phyloP scores from a whole-genome alignment of 192 early-diverging fungal genomes.

The Linnemannia exigua region DNA sequence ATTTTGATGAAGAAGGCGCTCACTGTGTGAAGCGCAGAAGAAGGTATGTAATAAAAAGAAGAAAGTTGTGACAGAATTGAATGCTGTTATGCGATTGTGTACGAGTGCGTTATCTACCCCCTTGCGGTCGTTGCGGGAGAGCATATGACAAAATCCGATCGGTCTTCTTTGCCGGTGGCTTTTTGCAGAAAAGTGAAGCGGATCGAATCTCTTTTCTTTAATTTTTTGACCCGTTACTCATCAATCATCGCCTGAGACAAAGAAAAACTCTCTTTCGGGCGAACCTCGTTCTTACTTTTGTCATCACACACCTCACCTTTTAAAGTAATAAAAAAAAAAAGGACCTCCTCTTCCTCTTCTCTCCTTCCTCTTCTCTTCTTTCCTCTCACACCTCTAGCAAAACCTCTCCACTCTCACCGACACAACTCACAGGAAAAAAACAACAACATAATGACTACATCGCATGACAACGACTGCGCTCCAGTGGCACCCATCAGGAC shows the following conservation, averaged over 20 bases:
- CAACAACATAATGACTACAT: not conserved
- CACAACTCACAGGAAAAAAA: not conserved
- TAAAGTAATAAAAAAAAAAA: not conserved
- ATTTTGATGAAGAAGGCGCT: not conserved
- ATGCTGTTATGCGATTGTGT: not conserved
- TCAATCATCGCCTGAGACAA: not conserved
- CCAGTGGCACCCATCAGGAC: constrained; percentile 3
- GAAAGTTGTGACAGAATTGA: not conserved
- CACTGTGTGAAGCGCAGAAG: not conserved
- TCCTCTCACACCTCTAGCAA: not conserved
- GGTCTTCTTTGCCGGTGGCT: not conserved
- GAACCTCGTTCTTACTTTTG: not conserved
- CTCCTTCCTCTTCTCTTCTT: not conserved
- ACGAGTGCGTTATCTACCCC: not conserved
- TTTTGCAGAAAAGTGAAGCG: not conserved
- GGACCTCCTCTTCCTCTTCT: not conserved
- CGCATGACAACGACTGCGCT: constrained; percentile 3
- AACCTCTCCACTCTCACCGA: not conserved
- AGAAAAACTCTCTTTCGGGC: not conserved
- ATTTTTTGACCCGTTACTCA: not conserved
- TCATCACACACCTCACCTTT: not conserved
- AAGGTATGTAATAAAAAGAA: not conserved
- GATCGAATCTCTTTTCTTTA: not conserved
- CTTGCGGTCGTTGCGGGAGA: not conserved
- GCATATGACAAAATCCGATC: not conserved